phyloP scores from a whole-genome alignment of 2,329 filamentous ascomycete genomes.

The Teratosphaeria viscida region DNA sequence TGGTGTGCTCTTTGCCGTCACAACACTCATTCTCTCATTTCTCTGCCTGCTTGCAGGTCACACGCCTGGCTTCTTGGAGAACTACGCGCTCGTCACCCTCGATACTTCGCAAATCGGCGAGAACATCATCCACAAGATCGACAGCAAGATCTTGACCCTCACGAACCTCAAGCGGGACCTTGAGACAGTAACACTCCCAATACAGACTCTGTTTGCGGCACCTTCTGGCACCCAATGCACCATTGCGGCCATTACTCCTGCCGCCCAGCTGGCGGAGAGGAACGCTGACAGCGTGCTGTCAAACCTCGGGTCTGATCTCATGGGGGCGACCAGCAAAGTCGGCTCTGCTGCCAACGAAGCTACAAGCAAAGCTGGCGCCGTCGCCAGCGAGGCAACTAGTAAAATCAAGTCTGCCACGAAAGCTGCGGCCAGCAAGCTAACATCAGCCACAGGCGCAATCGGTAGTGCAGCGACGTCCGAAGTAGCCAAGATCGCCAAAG shows the following conservation, averaged over 20 bases:
- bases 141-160: constrained; percentile 13
- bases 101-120: constrained; percentile 48
- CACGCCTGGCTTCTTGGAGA: constrained; percentile 45
- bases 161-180: not conserved
- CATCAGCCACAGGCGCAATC: constrained; percentile 14
- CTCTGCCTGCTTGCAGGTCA: constrained; percentile 53
- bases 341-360: not conserved
- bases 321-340: not conserved
- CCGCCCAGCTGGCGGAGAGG: constrained; percentile 2
- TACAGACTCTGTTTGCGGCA: not conserved
- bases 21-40: constrained; percentile 48
- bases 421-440: constrained; percentile 14
- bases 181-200: not conserved
- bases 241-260: constrained; percentile 2
- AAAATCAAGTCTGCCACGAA: constrained; percentile 14
- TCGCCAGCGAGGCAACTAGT: constrained; percentile 6
- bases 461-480: constrained; percentile 23
- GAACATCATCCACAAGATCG: constrained; percentile 21
- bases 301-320: constrained; percentile 19
- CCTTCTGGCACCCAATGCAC: constrained; percentile 1
- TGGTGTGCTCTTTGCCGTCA: constrained; percentile 33
- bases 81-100: constrained; percentile 47
- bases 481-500: constrained; percentile 32
- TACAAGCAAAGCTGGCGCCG: constrained; percentile 8
- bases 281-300: not conserved